These are phyloP conservation scores for Aspergillus sojae DNA, from an alignment of 2,329 filamentous ascomycete species.

Conservation along the genomic window DNA sequence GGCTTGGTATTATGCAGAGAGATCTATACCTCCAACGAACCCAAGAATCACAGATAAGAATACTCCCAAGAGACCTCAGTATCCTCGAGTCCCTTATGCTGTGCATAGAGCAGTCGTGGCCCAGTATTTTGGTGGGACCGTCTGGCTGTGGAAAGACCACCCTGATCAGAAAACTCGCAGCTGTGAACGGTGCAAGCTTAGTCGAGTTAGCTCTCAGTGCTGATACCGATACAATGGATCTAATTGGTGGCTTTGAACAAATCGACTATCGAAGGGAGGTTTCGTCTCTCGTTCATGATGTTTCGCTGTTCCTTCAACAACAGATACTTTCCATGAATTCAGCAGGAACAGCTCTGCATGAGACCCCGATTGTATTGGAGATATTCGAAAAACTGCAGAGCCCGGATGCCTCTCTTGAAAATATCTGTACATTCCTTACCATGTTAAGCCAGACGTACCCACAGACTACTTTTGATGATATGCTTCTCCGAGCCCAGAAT, in stretches of 20 bases:
- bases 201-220: slow-evolving; percentile 88
- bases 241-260: slow-evolving; percentile 96
- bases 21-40: slow-evolving; percentile 48
- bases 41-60: slow-evolving; percentile 34
- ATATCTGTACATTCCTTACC: slow-evolving; percentile 33
- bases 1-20: slow-evolving; percentile 70
- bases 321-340: slow-evolving; percentile 36
- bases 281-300: slow-evolving; percentile 59
- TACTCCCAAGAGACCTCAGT: slow-evolving; percentile 54
- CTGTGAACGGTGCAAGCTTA: slow-evolving; percentile 72
- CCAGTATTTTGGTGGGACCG: slow-evolving; percentile 82
- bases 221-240: slow-evolving; percentile 94
- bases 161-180: slow-evolving; percentile 78
- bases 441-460: slow-evolving; percentile 46
- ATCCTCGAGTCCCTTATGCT: slow-evolving; percentile 85
- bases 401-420: slow-evolving; percentile 32
- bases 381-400: slow-evolving; percentile 36
- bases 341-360: slow-evolving; percentile 22
- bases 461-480: slow-evolving; percentile 50
- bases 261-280: slow-evolving; percentile 77
- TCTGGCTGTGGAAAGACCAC: slow-evolving; percentile 86
- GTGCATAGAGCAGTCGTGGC: slow-evolving; percentile 82
- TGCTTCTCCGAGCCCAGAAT: slow-evolving; percentile 53
- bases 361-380: slow-evolving; percentile 31
- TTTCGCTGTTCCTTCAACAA: slow-evolving; percentile 56